Percentiles rank a stretch among this genome's conserved stretches.
Conservation (phyloP, 345 rosid genomes). For the Rhizophora mangle region DNA sequence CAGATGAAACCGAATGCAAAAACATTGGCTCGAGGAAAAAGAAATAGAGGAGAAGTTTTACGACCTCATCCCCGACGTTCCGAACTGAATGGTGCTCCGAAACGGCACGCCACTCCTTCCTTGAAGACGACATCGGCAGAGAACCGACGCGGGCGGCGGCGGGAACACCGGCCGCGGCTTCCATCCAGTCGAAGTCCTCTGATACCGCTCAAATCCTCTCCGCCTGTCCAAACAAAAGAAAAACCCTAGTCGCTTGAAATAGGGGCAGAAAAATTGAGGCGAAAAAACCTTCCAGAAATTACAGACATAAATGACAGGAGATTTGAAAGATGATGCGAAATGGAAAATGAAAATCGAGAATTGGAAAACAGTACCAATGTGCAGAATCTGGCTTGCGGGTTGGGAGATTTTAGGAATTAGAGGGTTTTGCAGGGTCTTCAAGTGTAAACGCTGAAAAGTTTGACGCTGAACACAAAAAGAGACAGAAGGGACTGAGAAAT, state of each 20-base stretch:
- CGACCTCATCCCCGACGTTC: slow-evolving; percentile 55
- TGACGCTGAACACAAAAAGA: slow-evolving; percentile 8
- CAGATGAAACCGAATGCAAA: not conserved
- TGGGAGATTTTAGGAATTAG: slow-evolving; percentile 7
- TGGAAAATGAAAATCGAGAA: not conserved
- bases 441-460: slow-evolving; percentile 26
- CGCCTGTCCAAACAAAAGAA: not conserved
- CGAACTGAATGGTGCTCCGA: slow-evolving; percentile 68
- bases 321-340: not conserved
- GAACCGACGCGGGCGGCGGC: slow-evolving; percentile 66
- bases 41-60: slow-evolving; percentile 1
- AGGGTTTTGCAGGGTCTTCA: slow-evolving; percentile 25
- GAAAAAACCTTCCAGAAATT: slow-evolving; percentile 26
- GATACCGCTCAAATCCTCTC: slow-evolving; percentile 22
- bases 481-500: slow-evolving; percentile 14
- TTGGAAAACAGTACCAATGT: not conserved
- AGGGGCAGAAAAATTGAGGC: not conserved
- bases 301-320: not conserved
- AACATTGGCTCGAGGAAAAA: not conserved
- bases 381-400: not conserved
- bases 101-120: slow-evolving; percentile 96
- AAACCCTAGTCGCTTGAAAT: slow-evolving; percentile 12
- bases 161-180: slow-evolving; percentile 55
- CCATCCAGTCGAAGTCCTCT: slow-evolving; percentile 58
- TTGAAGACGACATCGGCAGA: slow-evolving; percentile 48